Conservation (phyloP, 169 alveolate genomes). For the Eimeria tenella region DNA sequence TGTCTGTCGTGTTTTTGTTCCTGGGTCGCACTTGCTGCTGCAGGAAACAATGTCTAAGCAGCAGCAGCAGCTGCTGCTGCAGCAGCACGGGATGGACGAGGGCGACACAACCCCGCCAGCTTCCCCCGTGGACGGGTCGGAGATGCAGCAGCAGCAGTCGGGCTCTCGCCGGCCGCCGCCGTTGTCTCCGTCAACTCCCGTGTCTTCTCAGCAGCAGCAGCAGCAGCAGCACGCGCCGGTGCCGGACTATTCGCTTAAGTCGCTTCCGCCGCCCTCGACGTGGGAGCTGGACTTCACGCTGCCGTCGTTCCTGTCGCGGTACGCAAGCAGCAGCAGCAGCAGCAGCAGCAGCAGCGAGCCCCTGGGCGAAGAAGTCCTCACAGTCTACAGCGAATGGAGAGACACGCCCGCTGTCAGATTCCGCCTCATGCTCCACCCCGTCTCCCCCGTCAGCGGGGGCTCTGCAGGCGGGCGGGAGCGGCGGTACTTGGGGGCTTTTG, state of each 20-base stretch:
- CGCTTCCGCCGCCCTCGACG: slow-evolving; percentile 20
- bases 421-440: slow-evolving; percentile 74
- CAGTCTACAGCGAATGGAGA: slow-evolving; percentile 68
- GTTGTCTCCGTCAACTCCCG: slow-evolving; percentile 30
- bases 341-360: slow-evolving; percentile 6
- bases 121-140: slow-evolving; percentile 1
- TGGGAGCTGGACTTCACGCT: slow-evolving; percentile 33
- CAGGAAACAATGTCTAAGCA: slow-evolving; percentile 22
- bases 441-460: slow-evolving; percentile 44
- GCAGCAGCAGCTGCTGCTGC: slow-evolving; percentile 56
- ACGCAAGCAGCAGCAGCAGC: slow-evolving; percentile 17
- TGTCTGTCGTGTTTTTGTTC: neutral
- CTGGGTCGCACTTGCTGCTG: slow-evolving; percentile 1
- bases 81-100: slow-evolving; percentile 27
- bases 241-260: neutral
- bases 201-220: slow-evolving; percentile 49
- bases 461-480: slow-evolving; percentile 29
- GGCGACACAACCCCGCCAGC: slow-evolving; percentile 41
- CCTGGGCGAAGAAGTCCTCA: neutral
- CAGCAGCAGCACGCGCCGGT: neutral
- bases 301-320: neutral
- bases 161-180: neutral
- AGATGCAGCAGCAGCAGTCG: neutral
- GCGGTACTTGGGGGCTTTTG: slow-evolving; percentile 52
- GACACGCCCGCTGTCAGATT: slow-evolving; percentile 61